Evolutionary conservation across 495 filamentous ascomycete genomes (phyloP).

Genomic region (Penicillium cataractarum): DNA sequence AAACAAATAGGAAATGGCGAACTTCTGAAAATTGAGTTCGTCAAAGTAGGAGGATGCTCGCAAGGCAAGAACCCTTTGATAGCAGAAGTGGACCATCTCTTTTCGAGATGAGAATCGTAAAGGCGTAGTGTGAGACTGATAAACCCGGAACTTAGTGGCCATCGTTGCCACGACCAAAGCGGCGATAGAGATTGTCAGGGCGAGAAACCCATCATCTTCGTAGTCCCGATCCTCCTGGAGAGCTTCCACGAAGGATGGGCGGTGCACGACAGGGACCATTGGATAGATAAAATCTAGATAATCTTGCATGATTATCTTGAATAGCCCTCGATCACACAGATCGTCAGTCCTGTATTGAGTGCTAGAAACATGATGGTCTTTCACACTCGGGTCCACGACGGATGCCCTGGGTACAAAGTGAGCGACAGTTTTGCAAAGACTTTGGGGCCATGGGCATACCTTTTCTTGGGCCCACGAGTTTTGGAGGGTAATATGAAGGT

Average conservation of each 20-base stretch:
- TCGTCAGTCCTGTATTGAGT: not conserved
- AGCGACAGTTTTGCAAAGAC: no score
- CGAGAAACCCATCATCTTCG: constrained; percentile 23
- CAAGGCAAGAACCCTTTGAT: no score
- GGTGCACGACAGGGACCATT: not conserved
- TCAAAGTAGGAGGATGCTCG: no score
- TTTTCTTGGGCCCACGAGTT: no score
- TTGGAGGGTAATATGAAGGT: no score
- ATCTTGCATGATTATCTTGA: not conserved
- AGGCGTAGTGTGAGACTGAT: no score
- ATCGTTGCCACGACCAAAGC: constrained; percentile 30
- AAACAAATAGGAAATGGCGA: constrained; percentile 26
- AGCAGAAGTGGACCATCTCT: no score
- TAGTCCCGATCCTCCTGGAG: constrained; percentile 18
- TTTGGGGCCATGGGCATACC: no score
- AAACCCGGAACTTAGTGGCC: constrained; percentile 13
- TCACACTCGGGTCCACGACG: no score
- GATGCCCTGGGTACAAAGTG: no score
- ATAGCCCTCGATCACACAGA: not conserved
- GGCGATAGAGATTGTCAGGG: constrained; percentile 20
- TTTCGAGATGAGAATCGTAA: no score
- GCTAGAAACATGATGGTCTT: no score
- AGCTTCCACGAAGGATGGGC: not conserved
- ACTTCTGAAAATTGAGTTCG: constrained; percentile 17
- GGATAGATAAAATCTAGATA: not conserved